Evolutionary conservation across 2,329 filamentous ascomycete species (phyloP), one percentile per base, ranked within the genome.

Genomic region (Ascomycota sp.): DNA sequence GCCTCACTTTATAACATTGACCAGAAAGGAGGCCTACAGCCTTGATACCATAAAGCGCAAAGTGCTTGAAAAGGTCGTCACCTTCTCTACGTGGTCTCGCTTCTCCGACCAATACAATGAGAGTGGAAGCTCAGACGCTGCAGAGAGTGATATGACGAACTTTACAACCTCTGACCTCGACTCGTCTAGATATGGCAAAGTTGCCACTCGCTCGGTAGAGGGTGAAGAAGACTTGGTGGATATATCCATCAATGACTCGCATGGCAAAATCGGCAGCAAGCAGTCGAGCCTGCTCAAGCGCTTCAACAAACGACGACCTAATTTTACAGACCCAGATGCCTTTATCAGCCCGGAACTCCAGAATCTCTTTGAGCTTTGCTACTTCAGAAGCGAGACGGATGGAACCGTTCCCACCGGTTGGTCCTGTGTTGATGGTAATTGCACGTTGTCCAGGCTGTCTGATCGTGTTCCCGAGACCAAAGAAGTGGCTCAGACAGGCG

Each of bases 171-270:
- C 69, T 1, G 66, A 72, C 36, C 68, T 65, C 4, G 69, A 78
- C 36, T 75, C 71, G 4, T 72, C 72, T 4, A 68, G 65, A 8
- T 77, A 78, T 38, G 61, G 67, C 15, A 77, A 76, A 44, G 63
- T 93, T 28, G 68, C 75, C 33, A 75, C 81, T 27, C 66, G 70
- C 20, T 93, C 85, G 3, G 67, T 92, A 2, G 75, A 85, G 46
- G 79, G 82, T 8, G 86, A 94, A 48, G 85, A 94, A 36, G 81
- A 81, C 36, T 70, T 94, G 43, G 79, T 95, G 5, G 80, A 94
- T 45, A 74, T 98, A 11, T 79, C 78, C 1, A 85, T 94, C 75
- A 73, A 71, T 31, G 75, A 82, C 40, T 56, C 57, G 5, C n/a
- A 15, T n/a, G 28, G 28, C 21, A 26, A 20, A 3, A 45, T 45